Base-by-base conservation (phyloP, 345 rosid genomes). In the Reutealis trisperma region DNA sequence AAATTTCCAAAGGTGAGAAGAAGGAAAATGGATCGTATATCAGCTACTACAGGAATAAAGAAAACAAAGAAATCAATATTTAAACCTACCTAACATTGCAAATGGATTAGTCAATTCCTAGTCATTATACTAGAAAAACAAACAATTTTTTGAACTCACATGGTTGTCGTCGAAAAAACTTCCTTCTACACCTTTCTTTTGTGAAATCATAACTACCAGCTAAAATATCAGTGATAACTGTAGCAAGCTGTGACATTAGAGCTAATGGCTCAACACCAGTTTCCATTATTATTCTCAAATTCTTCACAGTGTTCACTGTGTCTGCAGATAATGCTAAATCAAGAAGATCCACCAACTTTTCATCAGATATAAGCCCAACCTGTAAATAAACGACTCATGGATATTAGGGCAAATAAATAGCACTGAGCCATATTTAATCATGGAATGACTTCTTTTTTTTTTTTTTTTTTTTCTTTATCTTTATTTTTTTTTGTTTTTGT, bases 321-420 rank as follows among this genome's bases (percentile, higher is more conserved):
- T 96, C 99, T 14, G 99, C 99, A 49, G 99, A 96, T 85, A 96
- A 83, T 68, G 99, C 99, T 75, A 96, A 82, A 87, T 96, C 99
- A 75, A 96, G 99, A 88, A 96, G 98, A 87, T 92, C 98, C 74
- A 96, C 93, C 84, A 96, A 73, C 81, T 92, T 96, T 82, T 96
- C 99, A 86, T 96, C 99, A 73, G 94, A 91, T 62, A 96, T 86
- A 72, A 96, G 93, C 70, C 99, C 99, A 75, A 89, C 98, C 99
- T 96, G 89, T 45, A 69, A 73, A 75, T 58, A 60, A 47, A 64
- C 7, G 8, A 75, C 60, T 24, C 8, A 51, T 45, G 49, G 7
- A 62, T 22, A 24, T 80, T 66, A 75, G 79, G 37, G 51, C 76
- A 80, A 62, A 70, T 25, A 47, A 62, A 22, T 16, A 76, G 61